These are phyloP conservation scores for Thuidium tamariscinum DNA, from an alignment of 225 moss, liverwort and hornwort species.

Conservation along the genomic window DNA sequence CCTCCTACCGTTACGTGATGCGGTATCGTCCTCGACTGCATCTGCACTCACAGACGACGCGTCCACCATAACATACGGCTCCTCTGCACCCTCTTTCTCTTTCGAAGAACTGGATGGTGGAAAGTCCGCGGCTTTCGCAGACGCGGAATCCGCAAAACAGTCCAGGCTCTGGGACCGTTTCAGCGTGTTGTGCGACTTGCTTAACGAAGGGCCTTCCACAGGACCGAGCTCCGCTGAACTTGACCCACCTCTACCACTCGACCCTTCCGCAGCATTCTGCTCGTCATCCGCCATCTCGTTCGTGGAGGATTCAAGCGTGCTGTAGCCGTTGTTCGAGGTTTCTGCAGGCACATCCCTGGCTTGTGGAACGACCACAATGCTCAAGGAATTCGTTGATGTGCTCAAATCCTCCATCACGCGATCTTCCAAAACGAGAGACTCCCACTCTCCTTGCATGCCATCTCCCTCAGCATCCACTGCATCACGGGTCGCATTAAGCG, in stretches of 20 bases:
- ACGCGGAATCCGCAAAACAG: neutral
- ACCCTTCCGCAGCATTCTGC: neutral
- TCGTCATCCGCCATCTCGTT: neutral
- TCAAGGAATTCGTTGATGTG: slow-evolving; percentile 1
- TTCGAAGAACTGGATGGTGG: neutral
- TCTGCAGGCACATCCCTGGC: neutral
- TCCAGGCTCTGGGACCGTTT: neutral
- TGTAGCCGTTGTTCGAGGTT: neutral
- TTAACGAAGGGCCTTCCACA: neutral
- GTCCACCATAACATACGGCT: neutral
- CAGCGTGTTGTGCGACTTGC: slow-evolving; percentile 7
- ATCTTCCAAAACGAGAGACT: neutral
- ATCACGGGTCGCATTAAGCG: neutral
- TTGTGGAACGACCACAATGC: neutral
- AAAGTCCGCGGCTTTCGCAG: neutral
- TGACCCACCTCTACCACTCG: neutral
- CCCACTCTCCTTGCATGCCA: slow-evolving; percentile 7
- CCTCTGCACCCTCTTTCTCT: neutral
- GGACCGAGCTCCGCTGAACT: neutral
- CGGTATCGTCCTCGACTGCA: neutral
- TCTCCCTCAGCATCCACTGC: neutral
- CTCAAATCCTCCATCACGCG: slow-evolving; percentile 1
- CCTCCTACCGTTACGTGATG: neutral
- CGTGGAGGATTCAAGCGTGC: neutral
- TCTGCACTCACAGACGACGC: neutral